phyloP scores from a whole-genome alignment of 2,329 filamentous ascomycete species.

The Verticillium albo-atrum region DNA sequence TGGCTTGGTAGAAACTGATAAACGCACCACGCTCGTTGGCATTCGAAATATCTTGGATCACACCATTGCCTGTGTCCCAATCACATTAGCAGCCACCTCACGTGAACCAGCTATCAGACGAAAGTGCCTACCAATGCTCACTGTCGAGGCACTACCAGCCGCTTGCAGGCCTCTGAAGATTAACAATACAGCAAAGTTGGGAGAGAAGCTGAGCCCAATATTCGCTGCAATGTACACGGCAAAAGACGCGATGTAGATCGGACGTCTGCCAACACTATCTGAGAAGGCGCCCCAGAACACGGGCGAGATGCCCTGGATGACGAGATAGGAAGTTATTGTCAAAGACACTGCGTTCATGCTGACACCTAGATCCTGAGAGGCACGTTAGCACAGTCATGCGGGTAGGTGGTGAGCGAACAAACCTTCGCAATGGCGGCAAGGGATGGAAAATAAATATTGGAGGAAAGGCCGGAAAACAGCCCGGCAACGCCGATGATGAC shows the following conservation, averaged over 20 bases:
- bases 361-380: constrained; percentile 20
- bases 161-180: constrained; percentile 42
- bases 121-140: constrained; percentile 40
- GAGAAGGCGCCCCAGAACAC: constrained; percentile 44
- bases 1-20: constrained; percentile 20
- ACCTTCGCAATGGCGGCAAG: constrained; percentile 31
- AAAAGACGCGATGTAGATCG: constrained; percentile 40
- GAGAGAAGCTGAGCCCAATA: constrained; percentile 36
- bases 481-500: constrained; percentile 44
- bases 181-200: constrained; percentile 36
- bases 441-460: constrained; percentile 47
- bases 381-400: too few relatives aligned
- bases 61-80: constrained; percentile 18
- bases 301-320: constrained; percentile 46
- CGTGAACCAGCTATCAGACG: too few relatives aligned
- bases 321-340: constrained; percentile 42
- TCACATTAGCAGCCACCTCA: background rate
- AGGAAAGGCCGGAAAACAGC: constrained; percentile 47
- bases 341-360: constrained; percentile 27
- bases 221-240: constrained; percentile 42
- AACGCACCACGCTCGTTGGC: constrained; percentile 21
- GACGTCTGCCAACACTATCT: constrained; percentile 39
- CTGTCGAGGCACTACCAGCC: constrained; percentile 41
- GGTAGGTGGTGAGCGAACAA: background rate
- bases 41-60: constrained; percentile 25